These are phyloP conservation scores for Fragaria ananassa DNA, from an alignment of 306 rosid species.

Conservation along the genomic window DNA sequence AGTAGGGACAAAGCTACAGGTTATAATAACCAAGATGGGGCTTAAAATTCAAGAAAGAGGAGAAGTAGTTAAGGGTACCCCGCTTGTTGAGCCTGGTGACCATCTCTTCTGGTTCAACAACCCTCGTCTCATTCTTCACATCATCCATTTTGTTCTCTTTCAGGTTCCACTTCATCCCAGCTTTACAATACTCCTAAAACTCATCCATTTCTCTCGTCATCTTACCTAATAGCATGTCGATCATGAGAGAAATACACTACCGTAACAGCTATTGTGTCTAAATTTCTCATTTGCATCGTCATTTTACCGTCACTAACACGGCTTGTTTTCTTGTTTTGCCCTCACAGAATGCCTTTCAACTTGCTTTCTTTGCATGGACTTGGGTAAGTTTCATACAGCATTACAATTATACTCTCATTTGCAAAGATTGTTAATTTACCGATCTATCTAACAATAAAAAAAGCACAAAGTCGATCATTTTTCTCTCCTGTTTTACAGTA, in stretches of 20 bases:
- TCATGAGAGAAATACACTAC: neutral
- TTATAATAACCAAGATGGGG: conserved; percentile 35
- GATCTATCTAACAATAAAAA: neutral
- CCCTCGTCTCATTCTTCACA: conserved; percentile 26
- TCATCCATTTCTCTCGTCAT: neutral
- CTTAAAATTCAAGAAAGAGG: conserved; percentile 29
- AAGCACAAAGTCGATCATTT: neutral
- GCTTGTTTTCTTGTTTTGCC: neutral
- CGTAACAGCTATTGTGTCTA: neutral
- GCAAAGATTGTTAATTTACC: neutral
- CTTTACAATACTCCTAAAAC: neutral
- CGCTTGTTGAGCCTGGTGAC: conserved; percentile 32
- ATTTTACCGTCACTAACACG: neutral
- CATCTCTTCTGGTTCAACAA: conserved; percentile 32
- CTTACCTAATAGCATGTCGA: neutral
- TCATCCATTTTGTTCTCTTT: conserved; percentile 33
- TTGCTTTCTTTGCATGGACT: conserved; percentile 80
- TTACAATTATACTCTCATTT: neutral
- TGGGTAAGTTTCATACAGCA: conserved; percentile 26
- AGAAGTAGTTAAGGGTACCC: conserved; percentile 33
- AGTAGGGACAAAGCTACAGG: conserved; percentile 37
- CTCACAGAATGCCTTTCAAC: conserved; percentile 78
- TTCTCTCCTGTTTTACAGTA: conserved; percentile 31
- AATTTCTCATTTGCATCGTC: neutral
- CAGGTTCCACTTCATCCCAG: conserved; percentile 19